Evolutionary conservation across 2,329 filamentous ascomycete species (phyloP).

Genomic region (Annulohypoxylon truncatum): DNA sequence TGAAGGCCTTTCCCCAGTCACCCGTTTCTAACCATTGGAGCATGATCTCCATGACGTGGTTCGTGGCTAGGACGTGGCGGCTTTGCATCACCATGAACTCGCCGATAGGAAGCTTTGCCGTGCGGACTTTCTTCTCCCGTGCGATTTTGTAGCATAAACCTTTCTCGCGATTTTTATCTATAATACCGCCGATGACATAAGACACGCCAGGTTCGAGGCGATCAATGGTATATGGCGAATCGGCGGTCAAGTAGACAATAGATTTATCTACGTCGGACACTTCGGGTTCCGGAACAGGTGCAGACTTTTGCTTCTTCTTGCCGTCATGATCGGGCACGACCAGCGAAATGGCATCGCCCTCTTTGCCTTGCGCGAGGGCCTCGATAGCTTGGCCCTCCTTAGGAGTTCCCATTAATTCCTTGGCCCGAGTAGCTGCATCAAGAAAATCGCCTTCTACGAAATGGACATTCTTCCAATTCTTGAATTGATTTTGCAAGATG

Average conservation of each 20-base stretch:
- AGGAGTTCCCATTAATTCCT: slow-evolving; percentile 71
- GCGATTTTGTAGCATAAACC: slow-evolving; percentile 90
- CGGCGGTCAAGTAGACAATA: slow-evolving; percentile 89
- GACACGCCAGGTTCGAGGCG: slow-evolving; percentile 87
- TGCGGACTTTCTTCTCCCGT: slow-evolving; percentile 78
- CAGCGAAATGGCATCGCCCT: slow-evolving; percentile 50
- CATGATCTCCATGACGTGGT: slow-evolving; percentile 98
- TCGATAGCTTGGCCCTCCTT: slow-evolving; percentile 70
- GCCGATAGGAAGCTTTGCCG: slow-evolving; percentile 93
- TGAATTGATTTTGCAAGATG: slow-evolving; percentile 75
- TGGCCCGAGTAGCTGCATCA: slow-evolving; percentile 72
- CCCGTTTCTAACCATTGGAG: slow-evolving; percentile 88
- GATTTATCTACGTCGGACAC: slow-evolving; percentile 53
- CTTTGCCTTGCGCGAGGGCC: slow-evolving; percentile 59
- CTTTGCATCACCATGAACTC: slow-evolving; percentile 93
- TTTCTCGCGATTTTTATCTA: slow-evolving; percentile 97
- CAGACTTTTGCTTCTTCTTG: slow-evolving; percentile 49
- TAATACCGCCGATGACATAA: slow-evolving; percentile 93
- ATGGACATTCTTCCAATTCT: slow-evolving; percentile 81
- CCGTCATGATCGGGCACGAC: slow-evolving; percentile 48
- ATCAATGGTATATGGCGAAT: slow-evolving; percentile 86
- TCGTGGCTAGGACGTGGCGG: slow-evolving; percentile 87
- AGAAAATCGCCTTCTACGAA: slow-evolving; percentile 82
- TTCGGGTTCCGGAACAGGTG: slow-evolving; percentile 44
- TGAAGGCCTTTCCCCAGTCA: slow-evolving; percentile 92